phyloP scores from a whole-genome alignment of 2,329 filamentous ascomycete species.

The Camillea tinctor region DNA sequence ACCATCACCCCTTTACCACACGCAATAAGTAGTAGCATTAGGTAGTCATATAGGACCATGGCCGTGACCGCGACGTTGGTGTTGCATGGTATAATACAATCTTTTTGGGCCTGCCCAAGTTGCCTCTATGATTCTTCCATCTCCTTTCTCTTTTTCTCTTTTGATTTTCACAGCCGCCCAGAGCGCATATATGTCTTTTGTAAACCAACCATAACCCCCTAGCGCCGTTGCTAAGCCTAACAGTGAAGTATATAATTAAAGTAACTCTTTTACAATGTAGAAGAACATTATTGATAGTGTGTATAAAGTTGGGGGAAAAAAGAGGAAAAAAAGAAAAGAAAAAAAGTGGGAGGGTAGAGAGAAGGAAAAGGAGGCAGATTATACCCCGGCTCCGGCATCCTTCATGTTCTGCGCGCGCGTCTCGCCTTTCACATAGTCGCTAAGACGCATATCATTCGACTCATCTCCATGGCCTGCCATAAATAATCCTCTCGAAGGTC shows the following conservation, averaged over 20 bases:
- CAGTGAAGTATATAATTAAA: neutral
- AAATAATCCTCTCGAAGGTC: constrained; percentile 21
- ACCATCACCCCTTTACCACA: neutral
- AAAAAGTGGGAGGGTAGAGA: no score
- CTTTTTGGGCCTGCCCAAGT: neutral
- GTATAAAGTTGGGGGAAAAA: no score
- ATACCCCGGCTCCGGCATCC: constrained; percentile 20
- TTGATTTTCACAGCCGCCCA: neutral
- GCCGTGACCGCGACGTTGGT: neutral
- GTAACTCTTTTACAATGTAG: neutral
- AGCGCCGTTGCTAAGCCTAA: neutral
- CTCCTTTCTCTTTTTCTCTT: neutral
- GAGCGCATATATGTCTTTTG: neutral
- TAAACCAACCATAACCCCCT: neutral
- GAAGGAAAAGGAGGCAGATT: neutral
- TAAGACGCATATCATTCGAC: constrained; percentile 37
- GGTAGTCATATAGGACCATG: no score
- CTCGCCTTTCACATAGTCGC: constrained; percentile 38
- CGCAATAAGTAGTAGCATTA: neutral
- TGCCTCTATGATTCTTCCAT: neutral
- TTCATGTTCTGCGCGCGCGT: constrained; percentile 38
- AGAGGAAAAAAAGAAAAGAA: no score
- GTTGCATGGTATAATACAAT: neutral
- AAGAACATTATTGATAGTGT: neutral
- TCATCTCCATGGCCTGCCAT: constrained; percentile 36